phyloP scores from a whole-genome alignment of 176 grass and related monocot genomes.

The Avena eriantha region DNA sequence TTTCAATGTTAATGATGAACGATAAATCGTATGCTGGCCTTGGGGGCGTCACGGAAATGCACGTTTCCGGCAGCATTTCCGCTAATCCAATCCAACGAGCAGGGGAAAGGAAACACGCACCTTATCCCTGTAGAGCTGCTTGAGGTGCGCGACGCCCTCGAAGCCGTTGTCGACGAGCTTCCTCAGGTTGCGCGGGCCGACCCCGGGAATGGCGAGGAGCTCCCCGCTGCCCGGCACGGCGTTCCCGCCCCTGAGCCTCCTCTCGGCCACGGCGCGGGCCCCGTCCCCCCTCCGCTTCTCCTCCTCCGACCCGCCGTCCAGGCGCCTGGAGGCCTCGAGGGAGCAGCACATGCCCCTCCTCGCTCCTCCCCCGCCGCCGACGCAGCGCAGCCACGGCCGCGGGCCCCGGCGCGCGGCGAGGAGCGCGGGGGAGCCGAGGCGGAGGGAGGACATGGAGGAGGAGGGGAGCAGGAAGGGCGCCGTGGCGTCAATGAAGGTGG shows the following conservation, averaged over 20 bases:
- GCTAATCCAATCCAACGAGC: neutral
- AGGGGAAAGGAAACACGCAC: constrained; percentile 34
- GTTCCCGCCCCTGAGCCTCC: constrained; percentile 53
- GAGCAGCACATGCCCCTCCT: constrained; percentile 44
- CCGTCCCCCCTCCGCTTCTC: constrained; percentile 16
- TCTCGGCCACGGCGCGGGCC: constrained; percentile 42
- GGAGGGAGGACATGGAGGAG: constrained; percentile 61
- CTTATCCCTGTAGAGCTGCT: constrained; percentile 96
- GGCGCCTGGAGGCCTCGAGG: constrained; percentile 41
- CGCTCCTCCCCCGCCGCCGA: neutral
- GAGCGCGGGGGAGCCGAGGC: constrained; percentile 45
- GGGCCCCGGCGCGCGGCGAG: constrained; percentile 28
- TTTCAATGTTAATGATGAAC: neutral
- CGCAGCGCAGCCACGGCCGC: constrained; percentile 40
- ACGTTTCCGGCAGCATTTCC: neutral
- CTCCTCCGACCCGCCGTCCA: constrained; percentile 30
- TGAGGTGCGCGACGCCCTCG: constrained; percentile 84
- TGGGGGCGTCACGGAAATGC: neutral
- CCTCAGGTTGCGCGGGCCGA: constrained; percentile 86
- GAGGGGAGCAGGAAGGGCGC: constrained; percentile 31
- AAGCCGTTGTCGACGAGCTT: constrained; percentile 98
- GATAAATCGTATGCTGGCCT: neutral
- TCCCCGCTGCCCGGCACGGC: constrained; percentile 56
- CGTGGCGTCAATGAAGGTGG: constrained; percentile 49
- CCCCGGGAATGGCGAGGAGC: constrained; percentile 80